A percentile compares a stretch with the other conserved stretches of the same genome.
Evolutionary conservation across 1,139 yeast species (phyloP).

Genomic region (Hansenula sp.): DNA sequence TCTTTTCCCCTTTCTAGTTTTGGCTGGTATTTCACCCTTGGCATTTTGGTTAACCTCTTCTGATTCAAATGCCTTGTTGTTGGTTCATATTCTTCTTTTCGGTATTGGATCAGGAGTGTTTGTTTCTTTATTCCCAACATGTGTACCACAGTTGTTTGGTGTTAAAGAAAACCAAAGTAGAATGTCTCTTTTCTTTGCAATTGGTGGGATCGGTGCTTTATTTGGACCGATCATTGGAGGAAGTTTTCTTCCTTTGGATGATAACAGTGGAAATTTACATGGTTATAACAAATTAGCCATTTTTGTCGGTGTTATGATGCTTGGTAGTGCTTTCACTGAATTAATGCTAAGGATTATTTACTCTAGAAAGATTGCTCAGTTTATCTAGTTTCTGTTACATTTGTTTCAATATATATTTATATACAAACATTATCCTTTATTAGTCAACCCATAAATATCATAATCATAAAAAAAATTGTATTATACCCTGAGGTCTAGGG

Average conservation of each 20-base stretch:
- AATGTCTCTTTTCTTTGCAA: slow-evolving; percentile 22
- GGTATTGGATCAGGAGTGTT: slow-evolving; percentile 26
- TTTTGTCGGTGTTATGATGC: slow-evolving; percentile 5
- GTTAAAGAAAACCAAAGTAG: slow-evolving; percentile 23
- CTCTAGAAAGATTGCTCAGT: background rate
- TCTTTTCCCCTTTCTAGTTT: slow-evolving; percentile 29
- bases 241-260: slow-evolving; percentile 21
- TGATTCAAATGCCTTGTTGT: slow-evolving; percentile 24
- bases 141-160: slow-evolving; percentile 26
- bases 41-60: slow-evolving; percentile 36
- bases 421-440: no score
- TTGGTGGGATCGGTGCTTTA: slow-evolving; percentile 24
- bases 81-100: slow-evolving; percentile 34
- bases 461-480: no score
- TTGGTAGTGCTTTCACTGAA: no score
- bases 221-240: slow-evolving; percentile 29
- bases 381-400: background rate
- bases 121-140: slow-evolving; percentile 25
- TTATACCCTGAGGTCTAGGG: no score
- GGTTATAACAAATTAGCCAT: slow-evolving; percentile 5
- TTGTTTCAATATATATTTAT: no score
- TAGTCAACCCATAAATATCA: no score
- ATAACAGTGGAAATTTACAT: background rate
- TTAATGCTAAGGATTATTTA: no score
- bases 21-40: slow-evolving; percentile 35